Percentiles rank a stretch among this genome's conserved stretches.
phyloP scores from a whole-genome alignment of 495 filamentous ascomycete genomes.

The Daldinia concentrica region DNA sequence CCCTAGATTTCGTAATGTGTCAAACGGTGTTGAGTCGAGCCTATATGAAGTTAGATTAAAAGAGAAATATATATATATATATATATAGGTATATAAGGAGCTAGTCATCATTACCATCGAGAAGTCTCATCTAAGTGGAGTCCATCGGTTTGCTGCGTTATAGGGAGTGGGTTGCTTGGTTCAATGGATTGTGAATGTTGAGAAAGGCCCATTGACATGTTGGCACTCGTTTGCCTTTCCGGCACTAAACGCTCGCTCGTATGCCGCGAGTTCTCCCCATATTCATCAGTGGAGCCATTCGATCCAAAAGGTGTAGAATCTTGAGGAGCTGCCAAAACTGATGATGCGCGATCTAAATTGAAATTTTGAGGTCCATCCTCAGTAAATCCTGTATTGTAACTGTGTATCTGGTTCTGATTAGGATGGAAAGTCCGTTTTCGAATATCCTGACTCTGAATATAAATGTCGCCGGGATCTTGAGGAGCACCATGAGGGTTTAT shows the following conservation, averaged over 20 bases:
- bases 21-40: slow-evolving; percentile 44
- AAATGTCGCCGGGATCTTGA: slow-evolving; percentile 47
- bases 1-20: slow-evolving; percentile 46
- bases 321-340: slow-evolving; percentile 18
- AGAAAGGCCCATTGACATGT: slow-evolving; percentile 13
- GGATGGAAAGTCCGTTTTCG: slow-evolving; percentile 38
- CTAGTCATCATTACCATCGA: slow-evolving; percentile 37
- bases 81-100: no score
- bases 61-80: not conserved
- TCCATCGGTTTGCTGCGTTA: slow-evolving; percentile 16
- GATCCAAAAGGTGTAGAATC: slow-evolving; percentile 33
- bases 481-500: slow-evolving; percentile 46
- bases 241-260: slow-evolving; percentile 15
- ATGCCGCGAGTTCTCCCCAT: slow-evolving; percentile 14
- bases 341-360: slow-evolving; percentile 10
- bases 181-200: slow-evolving; percentile 22
- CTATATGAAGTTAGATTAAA: slow-evolving; percentile 28
- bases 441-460: slow-evolving; percentile 46
- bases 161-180: slow-evolving; percentile 6
- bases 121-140: slow-evolving; percentile 42
- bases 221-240: slow-evolving; percentile 24
- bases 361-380: slow-evolving; percentile 22
- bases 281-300: slow-evolving; percentile 36
- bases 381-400: slow-evolving; percentile 22
- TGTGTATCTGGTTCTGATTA: slow-evolving; percentile 27